Evolutionary conservation across 208 protist genomes (phyloP).

Genomic region (Trypanosoma avium): DNA sequence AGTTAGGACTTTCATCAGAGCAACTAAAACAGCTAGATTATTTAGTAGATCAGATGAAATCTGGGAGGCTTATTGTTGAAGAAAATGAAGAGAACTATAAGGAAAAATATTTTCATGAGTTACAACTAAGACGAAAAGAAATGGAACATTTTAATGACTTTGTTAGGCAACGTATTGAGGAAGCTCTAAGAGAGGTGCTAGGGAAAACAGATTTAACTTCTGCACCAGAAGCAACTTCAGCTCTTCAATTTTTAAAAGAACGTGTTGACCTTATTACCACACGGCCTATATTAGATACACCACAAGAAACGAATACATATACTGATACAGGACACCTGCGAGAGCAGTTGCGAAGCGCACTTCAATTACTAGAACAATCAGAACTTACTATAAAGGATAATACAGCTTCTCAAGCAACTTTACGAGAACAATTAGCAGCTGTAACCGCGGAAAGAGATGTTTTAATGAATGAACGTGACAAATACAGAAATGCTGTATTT

Average conservation of each 20-base stretch:
- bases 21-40: constrained; percentile 81
- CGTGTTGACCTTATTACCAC: constrained; percentile 67
- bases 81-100: constrained; percentile 64
- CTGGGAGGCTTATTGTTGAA: constrained; percentile 54
- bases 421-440: constrained; percentile 65
- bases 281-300: constrained; percentile 21
- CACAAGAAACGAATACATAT: constrained; percentile 14
- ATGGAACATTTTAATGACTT: constrained; percentile 78
- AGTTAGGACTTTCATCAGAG: constrained; percentile 78
- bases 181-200: constrained; percentile 56
- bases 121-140: constrained; percentile 60
- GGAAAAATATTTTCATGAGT: constrained; percentile 74
- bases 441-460: constrained; percentile 54
- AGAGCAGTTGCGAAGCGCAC: constrained; percentile 43
- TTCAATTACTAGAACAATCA: constrained; percentile 59
- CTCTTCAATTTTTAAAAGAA: constrained; percentile 53
- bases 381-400: constrained; percentile 64
- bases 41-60: constrained; percentile 87
- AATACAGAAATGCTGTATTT: constrained; percentile 81
- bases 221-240: constrained; percentile 36
- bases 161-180: constrained; percentile 71
- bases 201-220: constrained; percentile 34
- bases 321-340: constrained; percentile 15
- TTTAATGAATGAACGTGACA: constrained; percentile 68
- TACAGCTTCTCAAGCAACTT: constrained; percentile 32